These are phyloP conservation scores for Penicillium brasilianum DNA, from an alignment of 2,329 filamentous ascomycete species.

Conservation along the genomic window DNA sequence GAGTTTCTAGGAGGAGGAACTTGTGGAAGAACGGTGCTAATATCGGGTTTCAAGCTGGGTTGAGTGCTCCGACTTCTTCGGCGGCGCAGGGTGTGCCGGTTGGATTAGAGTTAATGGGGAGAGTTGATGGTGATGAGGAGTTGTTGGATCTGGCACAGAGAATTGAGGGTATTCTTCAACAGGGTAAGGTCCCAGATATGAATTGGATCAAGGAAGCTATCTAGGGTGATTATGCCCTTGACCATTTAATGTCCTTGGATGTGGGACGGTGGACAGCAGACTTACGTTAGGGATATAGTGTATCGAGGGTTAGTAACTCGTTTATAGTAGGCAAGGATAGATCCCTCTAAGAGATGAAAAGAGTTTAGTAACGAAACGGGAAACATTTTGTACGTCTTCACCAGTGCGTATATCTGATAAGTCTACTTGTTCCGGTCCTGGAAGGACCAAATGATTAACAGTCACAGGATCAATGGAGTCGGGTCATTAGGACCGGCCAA, in stretches of 20 bases:
- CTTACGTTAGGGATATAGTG: too few relatives aligned
- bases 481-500: slow-evolving; percentile 11
- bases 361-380: too few relatives aligned
- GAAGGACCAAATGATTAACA: neutral
- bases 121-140: slow-evolving; percentile 60
- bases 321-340: too few relatives aligned
- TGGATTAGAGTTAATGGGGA: slow-evolving; percentile 67
- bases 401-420: neutral
- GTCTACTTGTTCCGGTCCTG: neutral
- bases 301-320: too few relatives aligned
- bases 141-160: slow-evolving; percentile 60
- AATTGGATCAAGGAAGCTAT: neutral
- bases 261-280: too few relatives aligned
- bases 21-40: slow-evolving; percentile 21
- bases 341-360: too few relatives aligned
- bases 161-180: slow-evolving; percentile 54
- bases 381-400: neutral
- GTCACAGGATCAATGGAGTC: slow-evolving; percentile 14
- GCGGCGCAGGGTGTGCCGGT: slow-evolving; percentile 65
- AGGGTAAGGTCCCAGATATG: slow-evolving; percentile 52
- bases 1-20: too few relatives aligned
- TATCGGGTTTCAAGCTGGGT: slow-evolving; percentile 42
- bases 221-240: neutral
- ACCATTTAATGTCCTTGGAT: neutral
- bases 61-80: slow-evolving; percentile 54